Evolutionary conservation across 202 grass and related monocot genomes (phyloP).

Genomic region (Thinopyrum obtusiflorum): DNA sequence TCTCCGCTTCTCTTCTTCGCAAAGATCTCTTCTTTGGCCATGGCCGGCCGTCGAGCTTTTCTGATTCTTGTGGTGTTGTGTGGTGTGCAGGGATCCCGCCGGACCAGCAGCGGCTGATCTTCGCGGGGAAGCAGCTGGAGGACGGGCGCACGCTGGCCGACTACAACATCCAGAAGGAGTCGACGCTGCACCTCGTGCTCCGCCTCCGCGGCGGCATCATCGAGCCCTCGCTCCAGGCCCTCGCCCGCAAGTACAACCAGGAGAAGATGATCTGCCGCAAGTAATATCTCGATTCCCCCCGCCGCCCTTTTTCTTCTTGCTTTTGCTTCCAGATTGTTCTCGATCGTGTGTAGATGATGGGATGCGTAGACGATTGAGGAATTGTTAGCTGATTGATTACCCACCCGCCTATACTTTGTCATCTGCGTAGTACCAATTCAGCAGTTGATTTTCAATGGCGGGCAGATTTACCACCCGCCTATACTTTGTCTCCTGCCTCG

Average conservation of each 20-base stretch:
- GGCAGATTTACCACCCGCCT: slow-evolving; percentile 21
- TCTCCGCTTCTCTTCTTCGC: neutral
- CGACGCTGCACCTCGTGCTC: slow-evolving; percentile 74
- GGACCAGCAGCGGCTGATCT: slow-evolving; percentile 94
- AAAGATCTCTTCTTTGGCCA: no score
- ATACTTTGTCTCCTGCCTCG: slow-evolving; percentile 63
- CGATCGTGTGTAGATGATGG: neutral
- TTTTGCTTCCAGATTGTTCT: neutral
- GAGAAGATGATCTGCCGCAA: slow-evolving; percentile 92
- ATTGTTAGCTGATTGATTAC: no score
- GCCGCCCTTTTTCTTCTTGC: neutral
- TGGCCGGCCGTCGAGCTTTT: neutral
- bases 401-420: slow-evolving; percentile 58
- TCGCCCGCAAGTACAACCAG: slow-evolving; percentile 80
- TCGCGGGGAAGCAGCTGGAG: slow-evolving; percentile 92
- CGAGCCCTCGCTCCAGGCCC: slow-evolving; percentile 60
- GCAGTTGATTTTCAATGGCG: slow-evolving; percentile 73
- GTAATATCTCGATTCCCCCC: neutral
- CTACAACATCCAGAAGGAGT: slow-evolving; percentile 98
- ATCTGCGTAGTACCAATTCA: slow-evolving; percentile 25
- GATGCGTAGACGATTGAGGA: neutral
- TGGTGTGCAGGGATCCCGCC: slow-evolving; percentile 58
- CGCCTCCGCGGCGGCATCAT: slow-evolving; percentile 94
- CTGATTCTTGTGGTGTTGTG: neutral
- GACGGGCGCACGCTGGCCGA: slow-evolving; percentile 84